Evolutionary conservation across 106 monocot species (phyloP), one percentile per base, ranked within the genome.

Genomic region (Dendrobium catenatum): DNA sequence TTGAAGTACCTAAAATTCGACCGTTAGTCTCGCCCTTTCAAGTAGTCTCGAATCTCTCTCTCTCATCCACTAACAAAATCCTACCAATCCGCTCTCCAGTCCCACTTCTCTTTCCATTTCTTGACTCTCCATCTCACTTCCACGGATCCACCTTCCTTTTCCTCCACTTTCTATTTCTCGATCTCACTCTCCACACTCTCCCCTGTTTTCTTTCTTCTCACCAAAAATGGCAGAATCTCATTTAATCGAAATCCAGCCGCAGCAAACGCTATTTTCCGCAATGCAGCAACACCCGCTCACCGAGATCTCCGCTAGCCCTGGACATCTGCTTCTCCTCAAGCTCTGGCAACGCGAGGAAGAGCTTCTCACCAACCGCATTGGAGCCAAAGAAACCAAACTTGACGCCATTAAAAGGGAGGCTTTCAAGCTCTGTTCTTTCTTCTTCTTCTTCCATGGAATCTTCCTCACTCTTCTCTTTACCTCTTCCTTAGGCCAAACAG

Each of bases 311-410:
- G 59, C 74, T 26, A 94, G 94, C 87, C 89, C 90, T 24, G 97
- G 97, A 79, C 97, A 97, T 86, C 90, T 92, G 59, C 88, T 97
- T 77, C 86, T 97, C 49, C 88, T 97, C 29, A 97, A 92, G 84
- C 92, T 97, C 56, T 91, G 86, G 87, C 92, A 97, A 81, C 83
- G 94, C 20, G 86, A 94, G 43, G 94, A 94, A 67, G 89, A 87
- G 76, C 82, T 82, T 76, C 55, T 88, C 79, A 80, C 86, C 48
- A 84, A 70, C 58, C 79, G 85, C 16, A 49, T 85, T 16, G 80
- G 54, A 55, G 79, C 84, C 22, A 80, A 75, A 20, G 97, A 97
- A 80, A 43, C 84, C 83, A 89, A 70, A 9, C 83, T 90, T n/a
- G 85, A 90, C 55, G 31, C 43, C 81, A 16, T 81, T 59, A 90